These are phyloP conservation scores for barley (Hordeum vulgare) DNA, from an alignment of 176 grass and related monocot species.

Conservation along the genomic window MorexV3_pseudomolecules_assembly NC_058522.1:431158453-431158952, in stretches of 20 bases:
- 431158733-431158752: background rate
- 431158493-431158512: constrained; percentile 29
- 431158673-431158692: constrained; percentile 89
- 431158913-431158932: background rate
- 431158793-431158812: background rate
- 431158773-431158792: background rate
- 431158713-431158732: constrained; percentile 99
- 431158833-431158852: background rate
- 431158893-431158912: background rate
- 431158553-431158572: constrained; percentile 39
- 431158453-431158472: constrained; percentile 20
- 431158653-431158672: constrained; percentile 65
- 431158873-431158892: constrained; percentile 37
- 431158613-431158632: constrained; percentile 57
- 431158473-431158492: background rate
- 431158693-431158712: constrained; percentile 93
- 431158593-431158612: constrained; percentile 99
- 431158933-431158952: constrained; percentile 4
- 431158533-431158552: constrained; percentile 10
- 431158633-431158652: constrained; percentile 77
- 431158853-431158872: constrained; percentile 24
- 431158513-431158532: constrained; percentile 29
- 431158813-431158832: background rate
- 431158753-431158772: background rate
- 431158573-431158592: constrained; percentile 66